A percentile compares a stretch with the other conserved stretches of the same genome.
These are phyloP conservation scores for Globisporangium uncinulatum DNA, from an alignment of 352 stramenopile genomes.

Conservation along the genomic window DNA sequence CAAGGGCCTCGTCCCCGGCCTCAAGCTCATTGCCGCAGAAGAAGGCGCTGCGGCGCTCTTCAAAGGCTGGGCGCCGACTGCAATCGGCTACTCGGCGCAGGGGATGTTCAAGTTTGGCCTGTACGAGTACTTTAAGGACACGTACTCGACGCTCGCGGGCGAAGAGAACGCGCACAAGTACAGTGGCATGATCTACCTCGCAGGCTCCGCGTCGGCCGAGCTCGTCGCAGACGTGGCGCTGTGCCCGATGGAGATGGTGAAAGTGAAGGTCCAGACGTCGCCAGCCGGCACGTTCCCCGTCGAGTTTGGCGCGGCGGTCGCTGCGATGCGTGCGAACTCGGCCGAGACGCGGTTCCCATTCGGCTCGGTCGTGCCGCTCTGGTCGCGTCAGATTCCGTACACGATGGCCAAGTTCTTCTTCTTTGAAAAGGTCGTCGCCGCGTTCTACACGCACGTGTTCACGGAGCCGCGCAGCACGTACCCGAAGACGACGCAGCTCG, in stretches of 20 bases:
- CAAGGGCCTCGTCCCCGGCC: constrained; percentile 61
- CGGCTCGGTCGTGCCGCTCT: constrained; percentile 87
- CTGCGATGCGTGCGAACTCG: constrained; percentile 85
- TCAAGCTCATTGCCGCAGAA: constrained; percentile 86
- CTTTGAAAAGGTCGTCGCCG: constrained; percentile 89
- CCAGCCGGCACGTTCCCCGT: constrained; percentile 85
- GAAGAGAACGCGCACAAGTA: constrained; percentile 93
- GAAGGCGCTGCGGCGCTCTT: constrained; percentile 78
- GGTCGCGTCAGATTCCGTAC: constrained; percentile 96
- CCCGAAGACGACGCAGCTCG: constrained; percentile 92
- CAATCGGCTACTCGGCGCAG: constrained; percentile 89
- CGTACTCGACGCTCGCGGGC: constrained; percentile 87
- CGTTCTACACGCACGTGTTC: constrained; percentile 87
- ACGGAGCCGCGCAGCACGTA: constrained; percentile 90
- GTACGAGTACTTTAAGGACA: constrained; percentile 96
- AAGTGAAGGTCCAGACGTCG: constrained; percentile 93
- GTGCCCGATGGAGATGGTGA: constrained; percentile 94
- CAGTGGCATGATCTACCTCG: constrained; percentile 88
- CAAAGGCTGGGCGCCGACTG: constrained; percentile 91
- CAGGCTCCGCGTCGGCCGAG: constrained; percentile 90
- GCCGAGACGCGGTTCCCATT: constrained; percentile 90
- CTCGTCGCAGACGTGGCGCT: constrained; percentile 93
- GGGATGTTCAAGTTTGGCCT: constrained; percentile 93
- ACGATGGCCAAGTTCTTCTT: constrained; percentile 99
- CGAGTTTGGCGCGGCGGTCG: constrained; percentile 82